Evolutionary conservation across 2,329 filamentous ascomycete species (phyloP).

Genomic region (Nectriaceae sp.): DNA sequence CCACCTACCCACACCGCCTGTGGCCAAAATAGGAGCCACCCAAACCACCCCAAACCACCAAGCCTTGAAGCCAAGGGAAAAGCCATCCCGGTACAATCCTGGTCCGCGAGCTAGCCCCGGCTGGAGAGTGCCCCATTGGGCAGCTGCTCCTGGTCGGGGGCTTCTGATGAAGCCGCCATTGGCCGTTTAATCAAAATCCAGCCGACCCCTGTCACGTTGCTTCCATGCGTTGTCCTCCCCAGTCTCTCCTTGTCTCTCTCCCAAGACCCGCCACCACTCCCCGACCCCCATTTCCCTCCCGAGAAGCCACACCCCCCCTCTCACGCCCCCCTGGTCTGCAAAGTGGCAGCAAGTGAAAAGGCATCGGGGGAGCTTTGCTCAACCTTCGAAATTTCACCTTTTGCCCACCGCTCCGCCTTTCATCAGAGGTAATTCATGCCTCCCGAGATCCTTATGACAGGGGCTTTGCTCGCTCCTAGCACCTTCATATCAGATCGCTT

Average conservation of each 20-base stretch:
- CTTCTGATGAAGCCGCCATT: constrained; percentile 44
- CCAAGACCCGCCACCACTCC: background rate
- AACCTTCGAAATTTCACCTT: constrained; percentile 17
- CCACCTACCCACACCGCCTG: constrained; percentile 34
- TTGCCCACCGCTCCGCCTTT: constrained; percentile 26
- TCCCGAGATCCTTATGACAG: constrained; percentile 22
- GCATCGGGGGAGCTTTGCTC: constrained; percentile 18
- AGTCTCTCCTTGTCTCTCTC: constrained; percentile 23
- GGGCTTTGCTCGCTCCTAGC: constrained; percentile 23
- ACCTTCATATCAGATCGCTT: constrained; percentile 23
- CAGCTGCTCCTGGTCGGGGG: constrained; percentile 46
- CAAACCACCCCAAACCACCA: no score
- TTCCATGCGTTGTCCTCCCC: constrained; percentile 51
- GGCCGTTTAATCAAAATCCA: constrained; percentile 53
- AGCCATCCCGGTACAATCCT: constrained; percentile 40
- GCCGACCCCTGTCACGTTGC: constrained; percentile 51
- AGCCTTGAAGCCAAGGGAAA: no score
- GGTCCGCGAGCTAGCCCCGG: constrained; percentile 49
- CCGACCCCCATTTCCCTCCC: background rate
- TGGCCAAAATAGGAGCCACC: constrained; percentile 33
- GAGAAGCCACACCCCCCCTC: constrained; percentile 9
- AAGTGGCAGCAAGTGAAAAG: constrained; percentile 14
- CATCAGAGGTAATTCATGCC: constrained; percentile 27
- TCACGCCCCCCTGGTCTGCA: constrained; percentile 20
- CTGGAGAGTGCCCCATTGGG: constrained; percentile 51